These are phyloP conservation scores for Schwanniomyces polymorphus DNA, from an alignment of 805 yeast species.

Conservation along the genomic window DNA sequence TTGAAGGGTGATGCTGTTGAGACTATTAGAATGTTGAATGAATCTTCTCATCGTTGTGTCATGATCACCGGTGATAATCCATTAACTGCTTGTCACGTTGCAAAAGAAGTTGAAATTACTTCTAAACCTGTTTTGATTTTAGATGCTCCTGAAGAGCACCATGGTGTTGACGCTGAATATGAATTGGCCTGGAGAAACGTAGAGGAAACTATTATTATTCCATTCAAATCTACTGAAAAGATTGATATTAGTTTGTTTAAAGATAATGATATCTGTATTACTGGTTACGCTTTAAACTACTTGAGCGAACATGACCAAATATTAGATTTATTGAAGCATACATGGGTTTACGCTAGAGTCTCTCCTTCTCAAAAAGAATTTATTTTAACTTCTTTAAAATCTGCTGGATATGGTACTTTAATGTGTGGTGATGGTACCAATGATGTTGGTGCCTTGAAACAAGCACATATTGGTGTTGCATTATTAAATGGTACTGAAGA, in stretches of 20 bases:
- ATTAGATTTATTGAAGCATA: conserved; percentile 71
- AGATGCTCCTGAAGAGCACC: conserved; percentile 78
- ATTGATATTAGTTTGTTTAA: conserved; percentile 59
- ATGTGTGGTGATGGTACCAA: conserved; percentile 99
- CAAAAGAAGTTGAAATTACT: conserved; percentile 86
- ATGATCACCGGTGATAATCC: conserved; percentile 99
- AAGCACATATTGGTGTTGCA: conserved; percentile 98
- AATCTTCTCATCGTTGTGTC: conserved; percentile 90
- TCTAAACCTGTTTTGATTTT: conserved; percentile 81
- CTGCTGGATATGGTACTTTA: conserved; percentile 85
- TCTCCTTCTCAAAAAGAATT: conserved; percentile 96
- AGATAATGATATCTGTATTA: conserved; percentile 81
- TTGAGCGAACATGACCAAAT: conserved; percentile 70
- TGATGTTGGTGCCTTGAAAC: conserved; percentile 98
- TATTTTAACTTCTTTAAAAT: conserved; percentile 77
- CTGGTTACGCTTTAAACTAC: conserved; percentile 83
- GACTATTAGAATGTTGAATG: conserved; percentile 88
- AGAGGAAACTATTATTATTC: conserved; percentile 68
- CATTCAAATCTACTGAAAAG: conserved; percentile 59
- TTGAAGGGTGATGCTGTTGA: conserved; percentile 90
- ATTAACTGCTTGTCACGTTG: conserved; percentile 96
- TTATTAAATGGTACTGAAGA: conserved; percentile 95
- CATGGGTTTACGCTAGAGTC: conserved; percentile 98
- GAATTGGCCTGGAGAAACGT: conserved; percentile 84
- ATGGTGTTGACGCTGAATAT: conserved; percentile 43